Evolutionary conservation across 176 grass and related monocot genomes (phyloP).

Genomic region (Eleusine indica): DNA sequence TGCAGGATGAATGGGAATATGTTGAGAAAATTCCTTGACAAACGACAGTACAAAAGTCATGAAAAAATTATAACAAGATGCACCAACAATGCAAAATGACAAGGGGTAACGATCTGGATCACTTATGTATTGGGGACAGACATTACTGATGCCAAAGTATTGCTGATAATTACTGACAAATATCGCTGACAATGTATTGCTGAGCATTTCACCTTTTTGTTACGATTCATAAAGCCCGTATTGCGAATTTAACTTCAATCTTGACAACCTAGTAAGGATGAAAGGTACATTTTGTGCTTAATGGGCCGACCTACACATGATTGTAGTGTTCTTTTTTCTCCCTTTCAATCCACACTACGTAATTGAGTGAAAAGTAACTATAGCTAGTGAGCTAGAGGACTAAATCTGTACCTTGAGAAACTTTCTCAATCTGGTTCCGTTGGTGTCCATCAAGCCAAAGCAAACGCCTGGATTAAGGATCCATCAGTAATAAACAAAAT

Average conservation of each 20-base stretch:
- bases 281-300: too few relatives aligned
- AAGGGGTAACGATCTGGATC: not conserved
- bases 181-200: too few relatives aligned
- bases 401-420: conserved; percentile 33
- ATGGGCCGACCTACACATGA: too few relatives aligned
- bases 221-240: too few relatives aligned
- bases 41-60: not conserved
- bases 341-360: not conserved
- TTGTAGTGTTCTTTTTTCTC: too few relatives aligned
- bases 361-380: not conserved
- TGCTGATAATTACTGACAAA: too few relatives aligned
- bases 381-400: not conserved
- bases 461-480: conserved; percentile 31
- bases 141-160: not conserved
- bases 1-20: not conserved
- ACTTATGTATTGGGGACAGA: not conserved
- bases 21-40: not conserved
- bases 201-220: too few relatives aligned
- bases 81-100: conserved; percentile 21
- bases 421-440: not conserved
- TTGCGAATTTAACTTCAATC: too few relatives aligned
- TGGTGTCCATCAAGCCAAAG: conserved; percentile 18
- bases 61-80: not conserved
- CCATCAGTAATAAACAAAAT: not conserved
- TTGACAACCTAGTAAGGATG: too few relatives aligned